Conservation (phyloP, 805 yeast species). For the Cyberlindnera petersonii region DNA sequence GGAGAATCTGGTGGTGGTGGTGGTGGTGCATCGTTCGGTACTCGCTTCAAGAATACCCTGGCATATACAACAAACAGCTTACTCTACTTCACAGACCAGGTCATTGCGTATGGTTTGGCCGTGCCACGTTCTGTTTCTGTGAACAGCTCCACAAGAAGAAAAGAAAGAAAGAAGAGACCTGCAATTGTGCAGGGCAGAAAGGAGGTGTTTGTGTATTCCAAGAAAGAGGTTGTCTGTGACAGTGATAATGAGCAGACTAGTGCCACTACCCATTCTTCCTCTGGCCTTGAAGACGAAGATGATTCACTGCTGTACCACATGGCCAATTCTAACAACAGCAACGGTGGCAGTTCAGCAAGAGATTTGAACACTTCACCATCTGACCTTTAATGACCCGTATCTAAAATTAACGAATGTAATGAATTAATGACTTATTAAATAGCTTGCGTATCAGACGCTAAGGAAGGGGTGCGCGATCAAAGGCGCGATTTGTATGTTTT, state of each 20-base stretch:
- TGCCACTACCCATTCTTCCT: slow-evolving; percentile 1
- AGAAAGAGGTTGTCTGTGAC: slow-evolving; percentile 40
- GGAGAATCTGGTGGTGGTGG: no score
- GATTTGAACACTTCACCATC: no score
- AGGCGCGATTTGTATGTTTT: neutral
- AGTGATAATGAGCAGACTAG: slow-evolving; percentile 26
- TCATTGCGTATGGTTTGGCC: slow-evolving; percentile 56
- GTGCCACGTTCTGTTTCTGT: slow-evolving; percentile 46
- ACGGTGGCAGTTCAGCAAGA: neutral
- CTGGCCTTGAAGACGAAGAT: neutral
- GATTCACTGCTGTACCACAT: neutral
- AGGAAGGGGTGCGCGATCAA: neutral
- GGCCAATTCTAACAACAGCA: neutral
- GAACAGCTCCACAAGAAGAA: slow-evolving; percentile 22
- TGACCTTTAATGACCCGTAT: no score
- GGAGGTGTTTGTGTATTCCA: slow-evolving; percentile 41
- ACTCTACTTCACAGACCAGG: slow-evolving; percentile 45
- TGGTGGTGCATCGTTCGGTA: neutral
- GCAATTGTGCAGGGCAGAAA: slow-evolving; percentile 26
- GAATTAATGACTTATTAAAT: neutral
- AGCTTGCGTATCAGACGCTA: no score
- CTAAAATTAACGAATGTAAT: neutral
- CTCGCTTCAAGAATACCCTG: slow-evolving; percentile 24
- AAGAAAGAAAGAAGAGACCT: slow-evolving; percentile 19
- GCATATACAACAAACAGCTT: slow-evolving; percentile 35